Evolutionary conservation across 345 rosid genomes (phyloP).

Genomic region (Murraya koenigii): DNA sequence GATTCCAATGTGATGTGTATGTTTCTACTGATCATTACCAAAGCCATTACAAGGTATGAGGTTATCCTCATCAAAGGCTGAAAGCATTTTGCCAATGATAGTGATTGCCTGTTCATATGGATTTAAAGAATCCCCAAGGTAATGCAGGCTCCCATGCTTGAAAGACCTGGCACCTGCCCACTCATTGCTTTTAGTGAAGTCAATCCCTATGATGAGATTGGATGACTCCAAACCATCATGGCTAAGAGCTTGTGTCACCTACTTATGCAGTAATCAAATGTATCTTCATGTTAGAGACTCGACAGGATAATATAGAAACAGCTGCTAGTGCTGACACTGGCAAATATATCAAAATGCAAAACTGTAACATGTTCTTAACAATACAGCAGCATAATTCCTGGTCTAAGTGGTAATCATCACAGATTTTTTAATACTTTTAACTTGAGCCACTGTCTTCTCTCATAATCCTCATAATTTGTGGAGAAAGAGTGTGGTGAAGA

Average conservation of each 20-base stretch:
- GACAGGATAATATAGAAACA: not conserved
- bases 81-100: conserved; percentile 49
- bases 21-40: conserved; percentile 43
- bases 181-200: conserved; percentile 75
- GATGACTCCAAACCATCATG: conserved; percentile 79
- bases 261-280: not conserved
- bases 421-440: conserved; percentile 28
- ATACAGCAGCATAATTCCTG: conserved; percentile 23
- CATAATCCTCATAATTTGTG: conserved; percentile 12
- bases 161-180: conserved; percentile 65
- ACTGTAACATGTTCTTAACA: not conserved
- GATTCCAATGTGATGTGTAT: not conserved
- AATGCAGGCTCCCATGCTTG: conserved; percentile 36
- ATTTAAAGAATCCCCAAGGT: conserved; percentile 37
- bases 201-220: conserved; percentile 68
- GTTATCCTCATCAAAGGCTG: conserved; percentile 53
- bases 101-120: conserved; percentile 56
- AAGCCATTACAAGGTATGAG: conserved; percentile 53
- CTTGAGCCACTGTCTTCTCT: conserved; percentile 19
- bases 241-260: conserved; percentile 69
- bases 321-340: no score
- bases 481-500: conserved; percentile 11
- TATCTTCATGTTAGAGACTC: not conserved
- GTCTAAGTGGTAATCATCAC: conserved; percentile 35
- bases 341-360: not conserved